Conservation (phyloP, 352 stramenopile genomes). For the Globisporangium recalcitrans region DNA sequence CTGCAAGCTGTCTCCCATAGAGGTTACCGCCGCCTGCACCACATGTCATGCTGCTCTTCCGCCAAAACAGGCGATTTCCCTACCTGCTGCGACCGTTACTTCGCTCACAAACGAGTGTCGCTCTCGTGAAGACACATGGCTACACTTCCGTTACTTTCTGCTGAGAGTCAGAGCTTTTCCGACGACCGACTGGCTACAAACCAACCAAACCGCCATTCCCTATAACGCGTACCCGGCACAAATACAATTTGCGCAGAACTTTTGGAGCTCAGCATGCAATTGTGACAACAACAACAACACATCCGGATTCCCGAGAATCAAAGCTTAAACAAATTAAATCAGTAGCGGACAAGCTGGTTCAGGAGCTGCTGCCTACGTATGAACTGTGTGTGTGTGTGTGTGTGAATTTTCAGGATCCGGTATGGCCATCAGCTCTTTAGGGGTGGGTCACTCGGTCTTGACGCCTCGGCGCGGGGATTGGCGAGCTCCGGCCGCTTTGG, state of each 20-base stretch:
- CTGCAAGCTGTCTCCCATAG: too few species aligned
- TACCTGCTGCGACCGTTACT: background rate
- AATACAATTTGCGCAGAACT: background rate
- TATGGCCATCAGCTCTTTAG: background rate
- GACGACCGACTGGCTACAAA: background rate
- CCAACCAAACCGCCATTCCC: too few species aligned
- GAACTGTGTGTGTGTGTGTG: background rate
- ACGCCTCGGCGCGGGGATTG: conserved; percentile 11
- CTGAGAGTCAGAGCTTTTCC: background rate
- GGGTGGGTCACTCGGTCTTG: background rate
- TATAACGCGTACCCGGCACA: background rate
- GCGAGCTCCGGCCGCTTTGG: conserved; percentile 16
- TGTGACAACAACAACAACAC: too few species aligned
- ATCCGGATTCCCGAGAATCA: background rate
- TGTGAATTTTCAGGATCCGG: background rate
- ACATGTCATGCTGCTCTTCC: background rate
- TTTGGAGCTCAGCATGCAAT: background rate
- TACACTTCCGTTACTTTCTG: background rate
- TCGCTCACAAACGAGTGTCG: background rate
- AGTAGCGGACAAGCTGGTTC: background rate
- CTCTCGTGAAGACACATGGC: background rate
- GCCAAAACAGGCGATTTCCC: background rate
- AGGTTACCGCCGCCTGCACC: too few species aligned
- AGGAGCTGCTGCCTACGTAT: background rate
- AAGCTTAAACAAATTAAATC: conserved; percentile 10